Base-by-base conservation (phyloP, 495 filamentous ascomycete species). In the Emericellopsis terricola region DNA sequence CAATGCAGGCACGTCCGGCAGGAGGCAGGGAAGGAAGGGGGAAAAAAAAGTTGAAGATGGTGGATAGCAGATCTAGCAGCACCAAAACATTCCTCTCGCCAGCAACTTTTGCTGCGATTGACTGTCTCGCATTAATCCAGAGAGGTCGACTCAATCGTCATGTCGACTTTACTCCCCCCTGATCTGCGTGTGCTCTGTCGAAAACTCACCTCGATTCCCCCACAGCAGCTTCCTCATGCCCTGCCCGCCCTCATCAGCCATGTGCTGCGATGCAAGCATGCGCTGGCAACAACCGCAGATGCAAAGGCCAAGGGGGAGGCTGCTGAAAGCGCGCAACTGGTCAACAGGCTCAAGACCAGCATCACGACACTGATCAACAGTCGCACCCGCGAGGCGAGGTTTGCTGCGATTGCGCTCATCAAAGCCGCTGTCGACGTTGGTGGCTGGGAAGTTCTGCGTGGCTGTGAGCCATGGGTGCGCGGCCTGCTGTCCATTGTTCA, bases 381-480 rank as follows among this genome's bases (percentile, higher is more conserved):
- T 37, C 75, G 72, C 41, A 78, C 48, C 23, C 40, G 64, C 4
- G 68, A 85, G 40, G 78, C 73, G 23, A 74, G 82, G 45, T 91
- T 81, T 63, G 64, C 75, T 8, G 82, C 71, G 1, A 71, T 80
- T 20, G 70, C 78, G 16, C 51, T 94, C 33, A 64, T 83, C 43
- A 93, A 92, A 55, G 66, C 75, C n/a, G 60, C 72, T 10, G 59
- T 91, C 34, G 84, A 93, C 46, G 67, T 72, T 27, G 82, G 85
- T 16, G 80, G 79, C 37, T 80, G 75, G 72, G 78, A 85, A 39
- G 62, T 76, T 30, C 54, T 94, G 36, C 74, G 72, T 33, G 66
- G 69, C 24, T 65, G 72, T 16, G 72, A 69, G 35, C 56, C 70
- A 10, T 87, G 86, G 73, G 71, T 87, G 38, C 64, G 72, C 41